These are phyloP conservation scores for Kwoniella heveanensis DNA, from an alignment of 768 basidiomycete species.

Conservation along the genomic window DNA sequence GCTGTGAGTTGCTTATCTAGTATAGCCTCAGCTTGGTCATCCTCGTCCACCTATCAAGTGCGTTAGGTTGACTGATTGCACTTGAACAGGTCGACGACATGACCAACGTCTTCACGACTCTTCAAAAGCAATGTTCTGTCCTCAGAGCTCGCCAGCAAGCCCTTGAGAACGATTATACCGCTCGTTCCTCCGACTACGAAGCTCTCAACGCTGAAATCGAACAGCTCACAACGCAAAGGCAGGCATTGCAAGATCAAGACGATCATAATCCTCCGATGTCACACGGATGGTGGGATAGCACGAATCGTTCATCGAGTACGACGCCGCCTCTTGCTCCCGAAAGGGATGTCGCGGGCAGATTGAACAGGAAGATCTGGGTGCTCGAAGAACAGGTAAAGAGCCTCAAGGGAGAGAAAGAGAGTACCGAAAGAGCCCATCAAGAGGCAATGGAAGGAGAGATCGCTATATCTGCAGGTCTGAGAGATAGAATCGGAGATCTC, in stretches of 20 bases:
- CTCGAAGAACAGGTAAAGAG: slow-evolving; percentile 16
- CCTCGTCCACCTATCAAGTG: no score
- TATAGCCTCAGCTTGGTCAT: no score
- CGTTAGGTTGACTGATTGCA: no score
- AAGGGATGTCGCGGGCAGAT: slow-evolving; percentile 26
- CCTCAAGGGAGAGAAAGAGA: slow-evolving; percentile 13
- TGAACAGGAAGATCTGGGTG: slow-evolving; percentile 29
- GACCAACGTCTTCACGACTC: neutral
- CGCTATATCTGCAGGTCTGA: slow-evolving; percentile 33
- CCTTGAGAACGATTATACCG: slow-evolving; percentile 12
- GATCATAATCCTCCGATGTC: neutral
- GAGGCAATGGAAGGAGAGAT: slow-evolving; percentile 27
- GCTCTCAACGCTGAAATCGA: slow-evolving; percentile 16
- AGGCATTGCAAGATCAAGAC: slow-evolving; percentile 8
- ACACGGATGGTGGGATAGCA: neutral
- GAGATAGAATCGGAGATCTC: slow-evolving; percentile 42
- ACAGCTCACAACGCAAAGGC: slow-evolving; percentile 18
- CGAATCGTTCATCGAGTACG: slow-evolving; percentile 2
- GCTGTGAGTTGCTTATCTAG: slow-evolving; percentile 6
- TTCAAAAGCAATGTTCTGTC: slow-evolving; percentile 20
- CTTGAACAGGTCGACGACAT: slow-evolving; percentile 12
- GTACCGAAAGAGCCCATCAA: slow-evolving; percentile 11
- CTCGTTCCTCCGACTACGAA: neutral
- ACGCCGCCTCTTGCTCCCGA: neutral
- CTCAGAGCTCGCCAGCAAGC: slow-evolving; percentile 14